Evolutionary conservation across 1,284 basidiomycete species (phyloP).

Genomic region (Fomitiporia mediterranea): DNA sequence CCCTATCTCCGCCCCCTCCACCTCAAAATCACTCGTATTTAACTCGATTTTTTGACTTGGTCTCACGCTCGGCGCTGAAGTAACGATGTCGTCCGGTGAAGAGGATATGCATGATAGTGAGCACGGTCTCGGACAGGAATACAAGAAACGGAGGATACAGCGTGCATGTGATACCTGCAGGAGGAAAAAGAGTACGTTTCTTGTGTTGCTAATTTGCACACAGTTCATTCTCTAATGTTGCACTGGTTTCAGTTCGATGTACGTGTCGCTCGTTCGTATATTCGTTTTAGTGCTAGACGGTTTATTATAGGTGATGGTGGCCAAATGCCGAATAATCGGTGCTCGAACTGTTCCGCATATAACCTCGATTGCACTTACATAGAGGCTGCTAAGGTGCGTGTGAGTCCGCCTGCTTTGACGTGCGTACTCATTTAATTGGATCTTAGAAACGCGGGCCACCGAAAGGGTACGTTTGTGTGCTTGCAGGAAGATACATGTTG

Average conservation of each 20-base stretch:
- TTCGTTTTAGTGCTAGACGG: neutral
- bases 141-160: slow-evolving; percentile 67
- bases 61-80: too few species aligned
- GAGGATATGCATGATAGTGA: slow-evolving; percentile 40
- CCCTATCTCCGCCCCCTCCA: too few species aligned
- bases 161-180: slow-evolving; percentile 73
- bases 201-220: neutral
- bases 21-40: too few species aligned
- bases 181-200: slow-evolving; percentile 62
- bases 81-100: slow-evolving; percentile 47
- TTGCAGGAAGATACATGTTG: slow-evolving; percentile 24
- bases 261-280: neutral
- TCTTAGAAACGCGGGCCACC: slow-evolving; percentile 76
- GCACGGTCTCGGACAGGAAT: slow-evolving; percentile 24
- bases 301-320: slow-evolving; percentile 48
- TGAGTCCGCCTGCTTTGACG: neutral
- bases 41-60: too few species aligned
- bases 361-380: slow-evolving; percentile 75
- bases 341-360: slow-evolving; percentile 76
- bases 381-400: slow-evolving; percentile 64
- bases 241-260: slow-evolving; percentile 39
- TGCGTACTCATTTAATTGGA: neutral
- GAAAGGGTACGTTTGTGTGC: slow-evolving; percentile 56
- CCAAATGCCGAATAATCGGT: slow-evolving; percentile 61
- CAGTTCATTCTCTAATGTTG: slow-evolving; percentile 14